Evolutionary conservation across 768 basidiomycete species (phyloP).

Genomic region (Psilocybe azurescens): DNA sequence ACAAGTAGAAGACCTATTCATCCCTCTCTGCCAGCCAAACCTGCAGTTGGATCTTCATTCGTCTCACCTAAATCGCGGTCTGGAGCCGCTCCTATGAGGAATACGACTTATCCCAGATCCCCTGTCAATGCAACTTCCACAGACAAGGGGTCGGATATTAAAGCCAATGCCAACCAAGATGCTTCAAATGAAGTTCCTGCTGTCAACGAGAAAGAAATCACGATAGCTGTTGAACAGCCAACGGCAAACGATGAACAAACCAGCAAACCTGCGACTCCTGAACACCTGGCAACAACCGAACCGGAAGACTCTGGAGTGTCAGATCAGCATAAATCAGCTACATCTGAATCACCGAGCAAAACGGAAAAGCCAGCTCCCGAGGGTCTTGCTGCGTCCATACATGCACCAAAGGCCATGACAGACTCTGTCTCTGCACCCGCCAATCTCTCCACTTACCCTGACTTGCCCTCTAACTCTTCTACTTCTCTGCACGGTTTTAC

Average conservation of each 20-base stretch:
- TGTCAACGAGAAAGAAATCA: not conserved
- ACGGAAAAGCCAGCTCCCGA: slow-evolving; percentile 2
- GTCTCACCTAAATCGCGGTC: slow-evolving; percentile 21
- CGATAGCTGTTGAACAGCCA: not conserved
- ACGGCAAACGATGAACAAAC: not conserved
- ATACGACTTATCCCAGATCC: slow-evolving; percentile 14
- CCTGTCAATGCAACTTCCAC: slow-evolving; percentile 19
- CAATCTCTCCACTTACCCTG: slow-evolving; percentile 35
- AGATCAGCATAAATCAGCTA: not conserved
- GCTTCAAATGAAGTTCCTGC: not conserved
- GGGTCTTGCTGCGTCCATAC: slow-evolving; percentile 55
- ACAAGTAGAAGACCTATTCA: slow-evolving; percentile 35
- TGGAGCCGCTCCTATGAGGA: slow-evolving; percentile 30
- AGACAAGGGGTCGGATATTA: slow-evolving; percentile 23
- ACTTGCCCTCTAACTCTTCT: slow-evolving; percentile 26
- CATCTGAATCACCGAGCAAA: not conserved
- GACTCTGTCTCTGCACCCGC: slow-evolving; percentile 48
- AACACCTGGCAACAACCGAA: not conserved
- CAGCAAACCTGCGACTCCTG: not conserved
- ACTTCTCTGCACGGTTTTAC: slow-evolving; percentile 25
- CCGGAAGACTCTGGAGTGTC: not conserved
- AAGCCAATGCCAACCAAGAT: not conserved
- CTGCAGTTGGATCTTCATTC: slow-evolving; percentile 29
- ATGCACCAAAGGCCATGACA: slow-evolving; percentile 50
- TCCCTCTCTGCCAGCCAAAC: slow-evolving; percentile 55